Evolutionary conservation across 352 stramenopile species (phyloP).

Genomic region (Thalassiosira mediterranea): DNA sequence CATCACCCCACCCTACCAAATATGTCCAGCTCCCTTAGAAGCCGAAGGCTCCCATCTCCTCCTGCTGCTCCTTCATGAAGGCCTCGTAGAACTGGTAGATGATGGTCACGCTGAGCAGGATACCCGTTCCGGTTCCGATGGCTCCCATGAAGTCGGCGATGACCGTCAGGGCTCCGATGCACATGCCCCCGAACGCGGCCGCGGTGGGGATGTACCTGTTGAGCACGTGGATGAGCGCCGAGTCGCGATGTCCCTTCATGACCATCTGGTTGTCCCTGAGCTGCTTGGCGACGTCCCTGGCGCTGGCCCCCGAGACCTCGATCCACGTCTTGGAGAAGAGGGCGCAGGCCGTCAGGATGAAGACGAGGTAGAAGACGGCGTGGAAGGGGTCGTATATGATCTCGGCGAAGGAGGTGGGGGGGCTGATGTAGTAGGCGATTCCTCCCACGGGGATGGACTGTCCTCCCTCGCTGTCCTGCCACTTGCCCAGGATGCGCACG

Average conservation of each 20-base stretch:
- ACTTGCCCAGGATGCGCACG: conserved; percentile 96
- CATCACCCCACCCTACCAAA: conserved; percentile 2
- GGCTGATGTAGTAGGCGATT: conserved; percentile 98
- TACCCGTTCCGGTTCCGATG: conserved; percentile 98
- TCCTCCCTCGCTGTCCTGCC: conserved; percentile 96
- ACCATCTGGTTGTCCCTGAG: conserved; percentile 98
- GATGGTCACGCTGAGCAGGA: conserved; percentile 98
- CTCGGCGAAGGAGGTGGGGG: conserved; percentile 92
- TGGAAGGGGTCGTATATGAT: conserved; percentile 98
- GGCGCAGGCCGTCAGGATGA: conserved; percentile 98
- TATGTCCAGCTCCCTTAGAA: conserved; percentile 53
- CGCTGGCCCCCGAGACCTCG: conserved; percentile 96
- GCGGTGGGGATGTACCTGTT: conserved; percentile 99
- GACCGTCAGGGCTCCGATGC: conserved; percentile 98
- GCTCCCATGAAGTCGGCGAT: conserved; percentile 98
- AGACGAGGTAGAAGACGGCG: conserved; percentile 98
- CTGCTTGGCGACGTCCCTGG: conserved; percentile 98
- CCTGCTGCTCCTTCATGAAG: conserved; percentile 90
- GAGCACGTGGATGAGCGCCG: conserved; percentile 95
- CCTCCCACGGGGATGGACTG: conserved; percentile 96
- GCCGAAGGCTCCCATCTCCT: conserved; percentile 81
- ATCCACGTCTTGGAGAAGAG: conserved; percentile 99
- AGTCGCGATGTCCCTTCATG: conserved; percentile 99
- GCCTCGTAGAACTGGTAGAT: conserved; percentile 99
- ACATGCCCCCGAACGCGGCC: conserved; percentile 99